Conservation (phyloP, 1,139 yeast species). For the Lodderomyces beijingensis region DNA sequence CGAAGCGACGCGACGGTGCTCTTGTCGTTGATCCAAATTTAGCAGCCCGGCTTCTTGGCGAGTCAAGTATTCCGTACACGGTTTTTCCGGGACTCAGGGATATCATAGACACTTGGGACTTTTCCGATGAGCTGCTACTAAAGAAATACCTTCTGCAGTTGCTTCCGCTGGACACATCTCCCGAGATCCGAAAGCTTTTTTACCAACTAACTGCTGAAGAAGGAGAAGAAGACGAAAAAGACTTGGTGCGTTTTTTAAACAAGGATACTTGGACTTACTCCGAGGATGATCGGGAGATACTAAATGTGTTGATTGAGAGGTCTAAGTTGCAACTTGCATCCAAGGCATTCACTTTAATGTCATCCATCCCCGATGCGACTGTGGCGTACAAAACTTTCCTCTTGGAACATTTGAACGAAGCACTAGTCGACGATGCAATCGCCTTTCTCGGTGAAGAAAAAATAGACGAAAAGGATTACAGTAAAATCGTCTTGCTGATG, state of each 20-base stretch:
- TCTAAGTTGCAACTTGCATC: conserved; percentile 2
- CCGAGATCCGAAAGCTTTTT: conserved; percentile 4
- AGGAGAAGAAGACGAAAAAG: conserved; percentile 6
- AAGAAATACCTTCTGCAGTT: conserved; percentile 14
- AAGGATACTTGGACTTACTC: conserved; percentile 6
- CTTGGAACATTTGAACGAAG: conserved; percentile 14
- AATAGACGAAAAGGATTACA: conserved; percentile 10
- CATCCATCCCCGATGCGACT: background rate
- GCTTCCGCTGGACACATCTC: conserved; percentile 2
- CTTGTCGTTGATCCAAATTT: conserved; percentile 10
- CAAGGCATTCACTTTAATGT: conserved; percentile 4
- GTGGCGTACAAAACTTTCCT: conserved; percentile 5
- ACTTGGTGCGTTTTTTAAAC: conserved; percentile 4
- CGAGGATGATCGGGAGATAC: conserved; percentile 3
- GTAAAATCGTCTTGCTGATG: conserved; percentile 23
- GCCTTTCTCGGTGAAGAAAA: conserved; percentile 6
- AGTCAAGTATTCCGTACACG: background rate
- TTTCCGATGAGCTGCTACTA: conserved; percentile 8
- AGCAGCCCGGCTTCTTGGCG: conserved; percentile 10
- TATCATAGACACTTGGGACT: conserved; percentile 5
- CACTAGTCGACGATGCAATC: conserved; percentile 6
- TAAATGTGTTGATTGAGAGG: conserved; percentile 4
- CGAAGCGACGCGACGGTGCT: conserved; percentile 1
- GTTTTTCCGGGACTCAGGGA: conserved; percentile 7
- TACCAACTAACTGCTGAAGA: conserved; percentile 5